Conservation (phyloP, 1,139 yeast genomes). For the Tardiomyces blankii region DNA sequence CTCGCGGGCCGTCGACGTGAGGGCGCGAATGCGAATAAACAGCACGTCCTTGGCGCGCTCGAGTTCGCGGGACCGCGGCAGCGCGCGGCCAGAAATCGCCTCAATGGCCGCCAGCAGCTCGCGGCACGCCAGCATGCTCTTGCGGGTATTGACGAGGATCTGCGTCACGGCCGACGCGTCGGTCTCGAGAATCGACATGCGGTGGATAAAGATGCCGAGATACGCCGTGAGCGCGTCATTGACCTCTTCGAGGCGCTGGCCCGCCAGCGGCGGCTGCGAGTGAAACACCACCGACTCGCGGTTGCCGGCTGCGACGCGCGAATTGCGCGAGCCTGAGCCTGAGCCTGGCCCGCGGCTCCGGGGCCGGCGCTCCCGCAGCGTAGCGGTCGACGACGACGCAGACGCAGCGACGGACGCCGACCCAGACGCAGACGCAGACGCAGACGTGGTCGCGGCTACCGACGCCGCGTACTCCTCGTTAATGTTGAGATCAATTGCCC, state of each 20-base stretch:
- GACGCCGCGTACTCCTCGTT: not conserved
- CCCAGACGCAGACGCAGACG: too few species aligned
- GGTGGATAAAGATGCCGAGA: conserved; percentile 38
- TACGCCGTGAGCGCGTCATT: conserved; percentile 59
- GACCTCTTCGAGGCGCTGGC: conserved; percentile 62
- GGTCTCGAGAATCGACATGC: conserved; percentile 19
- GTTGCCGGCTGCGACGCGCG: conserved; percentile 2
- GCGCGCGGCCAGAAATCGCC: conserved; percentile 19
- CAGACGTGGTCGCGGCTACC: too few species aligned
- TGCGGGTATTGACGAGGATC: conserved; percentile 28
- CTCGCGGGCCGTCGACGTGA: conserved; percentile 24
- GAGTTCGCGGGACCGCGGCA: conserved; percentile 22
- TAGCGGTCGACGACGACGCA: not conserved
- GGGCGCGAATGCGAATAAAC: conserved; percentile 23
- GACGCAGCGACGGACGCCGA: too few species aligned
- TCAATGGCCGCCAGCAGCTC: conserved; percentile 30
- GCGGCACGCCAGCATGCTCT: conserved; percentile 31
- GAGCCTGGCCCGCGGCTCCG: too few species aligned
- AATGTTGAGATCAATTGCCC: conserved; percentile 31
- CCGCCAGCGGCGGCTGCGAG: conserved; percentile 52
- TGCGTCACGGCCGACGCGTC: conserved; percentile 25
- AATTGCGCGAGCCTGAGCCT: not conserved
- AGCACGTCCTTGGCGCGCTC: conserved; percentile 27
- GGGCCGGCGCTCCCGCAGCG: not conserved
- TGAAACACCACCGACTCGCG: conserved; percentile 23